Conservation (phyloP, 2,329 filamentous ascomycete genomes). For the Alternaria arbusti region DNA sequence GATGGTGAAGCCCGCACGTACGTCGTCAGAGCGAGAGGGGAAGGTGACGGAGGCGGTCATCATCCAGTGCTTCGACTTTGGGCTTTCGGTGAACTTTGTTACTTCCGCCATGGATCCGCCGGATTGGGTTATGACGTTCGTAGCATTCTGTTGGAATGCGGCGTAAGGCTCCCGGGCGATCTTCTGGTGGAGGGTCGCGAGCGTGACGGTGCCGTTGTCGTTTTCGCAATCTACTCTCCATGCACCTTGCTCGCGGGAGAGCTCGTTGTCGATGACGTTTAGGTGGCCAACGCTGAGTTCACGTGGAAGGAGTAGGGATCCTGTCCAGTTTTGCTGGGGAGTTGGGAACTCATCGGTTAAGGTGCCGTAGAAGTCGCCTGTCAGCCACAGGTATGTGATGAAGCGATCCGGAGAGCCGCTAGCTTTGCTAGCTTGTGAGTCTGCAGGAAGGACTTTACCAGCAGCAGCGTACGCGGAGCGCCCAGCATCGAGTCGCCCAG, state of each 20-base stretch:
- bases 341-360: slow-evolving; percentile 45
- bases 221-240: slow-evolving; percentile 46
- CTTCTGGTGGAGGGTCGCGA: slow-evolving; percentile 49
- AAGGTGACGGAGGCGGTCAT: slow-evolving; percentile 49
- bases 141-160: slow-evolving; percentile 39
- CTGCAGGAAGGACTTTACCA: slow-evolving; percentile 50
- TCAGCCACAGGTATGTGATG: slow-evolving; percentile 53
- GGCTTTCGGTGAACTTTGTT: slow-evolving; percentile 19
- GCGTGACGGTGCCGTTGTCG: slow-evolving; percentile 44
- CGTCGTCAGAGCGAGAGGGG: slow-evolving; percentile 41
- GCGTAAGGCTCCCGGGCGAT: slow-evolving; percentile 49
- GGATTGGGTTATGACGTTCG: slow-evolving; percentile 18
- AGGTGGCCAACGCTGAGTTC: slow-evolving; percentile 53
- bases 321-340: slow-evolving; percentile 54
- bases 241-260: slow-evolving; percentile 48
- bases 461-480: slow-evolving; percentile 53
- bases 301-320: slow-evolving; percentile 52
- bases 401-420: slow-evolving; percentile 52
- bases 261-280: slow-evolving; percentile 52
- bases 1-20: slow-evolving; percentile 53
- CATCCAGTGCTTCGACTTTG: slow-evolving; percentile 50
- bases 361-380: slow-evolving; percentile 52
- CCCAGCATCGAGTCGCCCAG: slow-evolving; percentile 52
- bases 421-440: slow-evolving; percentile 47
- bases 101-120: slow-evolving; percentile 16